Evolutionary conservation across 1,139 yeast species (phyloP).

Genomic region (Lodderomyces jiufengensis): DNA sequence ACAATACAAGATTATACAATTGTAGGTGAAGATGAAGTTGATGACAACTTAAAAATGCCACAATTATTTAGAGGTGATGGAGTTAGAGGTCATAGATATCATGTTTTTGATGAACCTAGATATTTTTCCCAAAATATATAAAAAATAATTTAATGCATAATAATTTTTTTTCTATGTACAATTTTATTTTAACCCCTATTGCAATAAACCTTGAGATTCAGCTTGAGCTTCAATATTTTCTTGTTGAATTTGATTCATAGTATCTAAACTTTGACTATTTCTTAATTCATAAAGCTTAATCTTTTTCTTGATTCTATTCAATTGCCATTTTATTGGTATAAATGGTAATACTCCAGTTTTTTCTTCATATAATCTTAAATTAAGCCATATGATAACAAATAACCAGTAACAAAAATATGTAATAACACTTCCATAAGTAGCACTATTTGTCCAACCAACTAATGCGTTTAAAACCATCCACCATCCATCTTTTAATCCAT

Average conservation of each 20-base stretch:
- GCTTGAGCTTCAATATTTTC: slow-evolving; percentile 4
- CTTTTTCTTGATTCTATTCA: slow-evolving; percentile 52
- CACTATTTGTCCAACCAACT: slow-evolving; percentile 94
- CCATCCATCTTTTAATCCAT: slow-evolving; percentile 84
- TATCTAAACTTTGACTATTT: slow-evolving; percentile 8
- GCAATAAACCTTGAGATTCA: slow-evolving; percentile 13
- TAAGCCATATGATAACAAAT: slow-evolving; percentile 51
- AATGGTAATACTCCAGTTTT: slow-evolving; percentile 57
- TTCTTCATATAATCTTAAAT: slow-evolving; percentile 56
- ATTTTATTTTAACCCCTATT: background rate
- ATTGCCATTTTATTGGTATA: slow-evolving; percentile 60
- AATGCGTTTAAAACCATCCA: slow-evolving; percentile 93
- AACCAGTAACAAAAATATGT: slow-evolving; percentile 79
- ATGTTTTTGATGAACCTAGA: slow-evolving; percentile 88
- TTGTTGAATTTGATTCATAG: slow-evolving; percentile 5
- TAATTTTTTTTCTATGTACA: slow-evolving; percentile 1
- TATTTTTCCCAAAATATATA: slow-evolving; percentile 48
- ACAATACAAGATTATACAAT: slow-evolving; percentile 42
- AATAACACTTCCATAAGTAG: slow-evolving; percentile 87
- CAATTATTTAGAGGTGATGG: slow-evolving; percentile 86
- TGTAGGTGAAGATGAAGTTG: slow-evolving; percentile 54
- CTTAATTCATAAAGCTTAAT: slow-evolving; percentile 23
- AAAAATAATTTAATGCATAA: background rate
- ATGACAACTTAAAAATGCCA: slow-evolving; percentile 73
- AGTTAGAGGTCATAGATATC: slow-evolving; percentile 88